Evolutionary conservation across 202 grass and related monocot species (phyloP).

Genomic region (Schoenoplectus tabernaemontani): DNA sequence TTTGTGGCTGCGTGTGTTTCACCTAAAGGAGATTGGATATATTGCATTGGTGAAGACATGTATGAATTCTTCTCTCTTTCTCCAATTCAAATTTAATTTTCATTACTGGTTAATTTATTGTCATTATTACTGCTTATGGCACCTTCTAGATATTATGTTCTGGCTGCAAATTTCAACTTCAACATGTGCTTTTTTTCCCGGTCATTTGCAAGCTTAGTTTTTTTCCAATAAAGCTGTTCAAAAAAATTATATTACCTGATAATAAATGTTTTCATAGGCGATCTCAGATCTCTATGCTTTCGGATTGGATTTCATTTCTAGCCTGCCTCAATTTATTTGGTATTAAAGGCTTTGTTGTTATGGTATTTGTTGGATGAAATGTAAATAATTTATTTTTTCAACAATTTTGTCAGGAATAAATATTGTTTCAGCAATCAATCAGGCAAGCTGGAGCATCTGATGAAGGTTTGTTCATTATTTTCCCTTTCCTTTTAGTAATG

Average conservation of each 20-base stretch:
- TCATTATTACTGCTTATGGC: background rate
- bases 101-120: background rate
- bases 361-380: too few relatives aligned
- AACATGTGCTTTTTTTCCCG: background rate
- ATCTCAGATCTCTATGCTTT: too few relatives aligned
- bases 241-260: background rate
- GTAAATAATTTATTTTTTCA: background rate
- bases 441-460: constrained; percentile 94
- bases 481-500: background rate
- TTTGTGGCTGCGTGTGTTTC: constrained; percentile 90
- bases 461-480: constrained; percentile 69
- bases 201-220: background rate
- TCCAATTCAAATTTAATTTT: background rate
- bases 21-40: constrained; percentile 98
- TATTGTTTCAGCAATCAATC: constrained; percentile 96
- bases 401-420: constrained; percentile 54
- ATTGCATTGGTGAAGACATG: constrained; percentile 98
- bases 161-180: background rate
- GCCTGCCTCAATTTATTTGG: too few relatives aligned
- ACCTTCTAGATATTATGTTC: background rate
- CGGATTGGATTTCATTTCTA: too few relatives aligned
- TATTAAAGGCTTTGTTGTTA: too few relatives aligned
- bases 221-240: background rate
- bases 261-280: background rate
- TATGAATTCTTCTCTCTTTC: constrained; percentile 33